Percentiles rank a stretch among this genome's conserved stretches.
Evolutionary conservation across 768 basidiomycete genomes (phyloP).

Genomic region (Naganishia randhawae): DNA sequence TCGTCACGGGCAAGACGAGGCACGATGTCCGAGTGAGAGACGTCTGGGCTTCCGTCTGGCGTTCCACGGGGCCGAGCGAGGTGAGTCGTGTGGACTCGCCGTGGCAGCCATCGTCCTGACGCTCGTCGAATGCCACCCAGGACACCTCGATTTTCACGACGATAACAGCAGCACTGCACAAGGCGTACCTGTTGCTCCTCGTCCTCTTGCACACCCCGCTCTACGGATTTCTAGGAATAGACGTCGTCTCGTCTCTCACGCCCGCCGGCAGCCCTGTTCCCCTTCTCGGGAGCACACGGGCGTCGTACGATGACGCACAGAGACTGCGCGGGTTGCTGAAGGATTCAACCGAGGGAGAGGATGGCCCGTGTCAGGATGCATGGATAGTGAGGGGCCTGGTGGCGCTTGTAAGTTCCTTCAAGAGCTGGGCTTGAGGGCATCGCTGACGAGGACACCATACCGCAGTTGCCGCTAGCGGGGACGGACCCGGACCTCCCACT

Average conservation of each 20-base stretch:
- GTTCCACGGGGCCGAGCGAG: no score
- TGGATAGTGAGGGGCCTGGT: constrained; percentile 30
- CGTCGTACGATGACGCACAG: neutral
- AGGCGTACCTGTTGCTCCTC: constrained; percentile 1
- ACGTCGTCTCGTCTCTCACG: constrained; percentile 1
- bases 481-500: constrained; percentile 39
- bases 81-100: no score
- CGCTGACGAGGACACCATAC: neutral
- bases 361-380: constrained; percentile 37
- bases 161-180: neutral
- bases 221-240: constrained; percentile 11
- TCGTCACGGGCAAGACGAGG: neutral
- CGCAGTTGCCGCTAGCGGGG: constrained; percentile 45
- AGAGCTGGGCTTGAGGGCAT: neutral
- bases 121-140: no score
- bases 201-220: neutral
- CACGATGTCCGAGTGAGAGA: neutral
- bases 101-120: no score
- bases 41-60: neutral
- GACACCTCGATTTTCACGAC: neutral
- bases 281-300: neutral
- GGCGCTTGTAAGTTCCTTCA: constrained; percentile 24
- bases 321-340: constrained; percentile 31
- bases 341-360: constrained; percentile 38
- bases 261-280: neutral